These are phyloP conservation scores for Prunus padus DNA, from an alignment of 306 rosid genomes.

Conservation along the genomic window DNA sequence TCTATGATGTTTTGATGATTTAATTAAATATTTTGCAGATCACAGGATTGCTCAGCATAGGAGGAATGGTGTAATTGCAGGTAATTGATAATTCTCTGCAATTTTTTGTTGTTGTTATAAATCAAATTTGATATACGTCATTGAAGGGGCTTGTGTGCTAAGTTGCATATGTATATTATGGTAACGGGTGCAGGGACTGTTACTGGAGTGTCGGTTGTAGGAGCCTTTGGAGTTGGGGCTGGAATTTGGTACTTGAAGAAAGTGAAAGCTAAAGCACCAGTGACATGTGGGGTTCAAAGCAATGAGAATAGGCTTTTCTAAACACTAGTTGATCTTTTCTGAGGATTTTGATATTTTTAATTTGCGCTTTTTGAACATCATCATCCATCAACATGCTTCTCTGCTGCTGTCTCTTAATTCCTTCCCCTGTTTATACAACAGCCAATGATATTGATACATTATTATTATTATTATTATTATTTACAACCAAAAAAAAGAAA, in stretches of 20 bases:
- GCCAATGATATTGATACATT: background rate
- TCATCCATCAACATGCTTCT: background rate
- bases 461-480: no score
- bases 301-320: slow-evolving; percentile 87
- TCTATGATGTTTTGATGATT: background rate
- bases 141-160: background rate
- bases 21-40: slow-evolving; percentile 56
- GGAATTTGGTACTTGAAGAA: slow-evolving; percentile 72
- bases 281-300: slow-evolving; percentile 85
- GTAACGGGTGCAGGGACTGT: slow-evolving; percentile 54
- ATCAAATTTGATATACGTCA: background rate
- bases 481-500: background rate
- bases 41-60: slow-evolving; percentile 41
- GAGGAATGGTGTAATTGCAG: slow-evolving; percentile 71
- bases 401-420: background rate
- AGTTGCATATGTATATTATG: background rate
- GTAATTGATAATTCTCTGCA: slow-evolving; percentile 26
- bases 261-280: slow-evolving; percentile 77
- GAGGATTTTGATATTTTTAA: slow-evolving; percentile 5
- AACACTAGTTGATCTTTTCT: slow-evolving; percentile 25
- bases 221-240: slow-evolving; percentile 82
- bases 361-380: slow-evolving; percentile 10
- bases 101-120: background rate
- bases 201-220: slow-evolving; percentile 64
- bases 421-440: background rate